These are phyloP conservation scores for Cutaneotrichosporon cutaneum DNA, from an alignment of 1,284 basidiomycete species.

Conservation along the genomic window DNA sequence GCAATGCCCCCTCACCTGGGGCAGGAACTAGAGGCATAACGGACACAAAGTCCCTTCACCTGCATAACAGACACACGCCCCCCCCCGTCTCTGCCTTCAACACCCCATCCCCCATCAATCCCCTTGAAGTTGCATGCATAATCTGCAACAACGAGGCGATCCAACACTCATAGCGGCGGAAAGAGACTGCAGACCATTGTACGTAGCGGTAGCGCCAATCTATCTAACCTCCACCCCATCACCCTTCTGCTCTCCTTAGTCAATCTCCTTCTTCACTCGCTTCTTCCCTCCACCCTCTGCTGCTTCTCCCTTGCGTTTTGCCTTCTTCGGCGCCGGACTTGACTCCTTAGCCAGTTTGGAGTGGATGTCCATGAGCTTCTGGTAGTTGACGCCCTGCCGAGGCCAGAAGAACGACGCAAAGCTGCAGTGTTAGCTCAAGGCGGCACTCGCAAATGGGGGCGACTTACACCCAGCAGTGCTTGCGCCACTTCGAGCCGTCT, in stretches of 20 bases:
- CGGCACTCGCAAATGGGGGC: no score
- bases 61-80: no score
- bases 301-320: slow-evolving; percentile 37
- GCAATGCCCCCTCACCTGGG: no score
- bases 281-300: slow-evolving; percentile 34
- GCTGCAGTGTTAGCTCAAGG: slow-evolving; percentile 52
- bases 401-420: slow-evolving; percentile 97
- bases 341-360: slow-evolving; percentile 66
- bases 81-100: no score
- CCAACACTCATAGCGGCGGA: not conserved
- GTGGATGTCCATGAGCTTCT: slow-evolving; percentile 86
- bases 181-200: not conserved
- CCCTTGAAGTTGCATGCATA: no score
- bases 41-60: no score
- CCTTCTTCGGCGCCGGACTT: slow-evolving; percentile 24
- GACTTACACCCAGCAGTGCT: slow-evolving; percentile 92
- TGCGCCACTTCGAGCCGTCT: slow-evolving; percentile 79
- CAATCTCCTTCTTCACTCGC: slow-evolving; percentile 32
- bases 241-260: not conserved
- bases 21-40: no score
- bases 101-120: no score
- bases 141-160: not conserved
- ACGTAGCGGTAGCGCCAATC: not conserved
- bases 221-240: not conserved
- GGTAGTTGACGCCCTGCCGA: slow-evolving; percentile 82